Evolutionary conservation across 352 stramenopile genomes (phyloP).

Genomic region (Phytophthora fragariae): DNA sequence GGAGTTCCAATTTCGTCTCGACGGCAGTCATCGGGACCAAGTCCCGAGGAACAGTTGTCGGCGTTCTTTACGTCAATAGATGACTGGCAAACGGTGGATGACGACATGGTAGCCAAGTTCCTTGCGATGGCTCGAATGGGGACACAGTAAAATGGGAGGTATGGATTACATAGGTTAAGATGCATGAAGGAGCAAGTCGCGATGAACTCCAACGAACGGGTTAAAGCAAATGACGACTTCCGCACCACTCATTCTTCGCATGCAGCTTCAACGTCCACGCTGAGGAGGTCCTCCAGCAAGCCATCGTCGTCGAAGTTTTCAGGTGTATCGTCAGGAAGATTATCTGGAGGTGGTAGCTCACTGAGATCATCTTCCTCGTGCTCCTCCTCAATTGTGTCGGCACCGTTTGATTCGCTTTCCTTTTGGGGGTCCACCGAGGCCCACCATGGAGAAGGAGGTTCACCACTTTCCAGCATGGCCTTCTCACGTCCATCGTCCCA

Average conservation of each 20-base stretch:
- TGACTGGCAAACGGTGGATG: slow-evolving; percentile 55
- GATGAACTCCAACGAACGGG: neutral
- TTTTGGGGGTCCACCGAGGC: slow-evolving; percentile 26
- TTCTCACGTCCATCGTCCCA: slow-evolving; percentile 56
- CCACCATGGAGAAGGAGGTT: slow-evolving; percentile 64
- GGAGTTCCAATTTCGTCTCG: slow-evolving; percentile 36
- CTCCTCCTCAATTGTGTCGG: slow-evolving; percentile 18
- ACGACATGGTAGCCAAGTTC: slow-evolving; percentile 59
- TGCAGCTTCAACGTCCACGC: slow-evolving; percentile 55
- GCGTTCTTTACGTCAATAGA: slow-evolving; percentile 59
- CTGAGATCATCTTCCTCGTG: slow-evolving; percentile 29
- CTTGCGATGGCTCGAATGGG: slow-evolving; percentile 59
- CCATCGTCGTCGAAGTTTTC: slow-evolving; percentile 39
- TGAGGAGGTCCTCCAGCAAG: slow-evolving; percentile 65
- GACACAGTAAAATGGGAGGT: slow-evolving; percentile 31
- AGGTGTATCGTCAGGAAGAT: slow-evolving; percentile 41
- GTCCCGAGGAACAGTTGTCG: slow-evolving; percentile 52
- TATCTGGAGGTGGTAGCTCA: slow-evolving; percentile 52
- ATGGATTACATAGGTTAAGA: slow-evolving; percentile 35
- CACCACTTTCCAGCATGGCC: slow-evolving; percentile 48
- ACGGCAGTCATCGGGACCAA: slow-evolving; percentile 35
- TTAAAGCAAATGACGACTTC: neutral
- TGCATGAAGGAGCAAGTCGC: neutral
- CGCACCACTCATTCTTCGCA: slow-evolving; percentile 25
- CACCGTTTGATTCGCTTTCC: slow-evolving; percentile 6